Evolutionary conservation across 2,329 filamentous ascomycete species (phyloP).

Genomic region (Didymella lethalis): DNA sequence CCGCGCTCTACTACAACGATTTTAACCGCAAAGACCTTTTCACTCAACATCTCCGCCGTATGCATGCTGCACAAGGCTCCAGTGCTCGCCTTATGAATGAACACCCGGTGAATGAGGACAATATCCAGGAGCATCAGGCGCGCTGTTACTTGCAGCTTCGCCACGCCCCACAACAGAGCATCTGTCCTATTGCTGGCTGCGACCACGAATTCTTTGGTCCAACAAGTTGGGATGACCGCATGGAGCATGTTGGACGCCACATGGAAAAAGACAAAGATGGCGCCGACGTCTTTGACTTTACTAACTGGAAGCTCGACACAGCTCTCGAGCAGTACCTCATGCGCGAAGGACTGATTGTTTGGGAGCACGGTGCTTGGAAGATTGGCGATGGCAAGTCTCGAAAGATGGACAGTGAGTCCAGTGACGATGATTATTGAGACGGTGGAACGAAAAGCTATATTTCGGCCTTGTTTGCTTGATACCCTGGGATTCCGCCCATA

Average conservation of each 20-base stretch:
- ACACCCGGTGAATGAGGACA: slow-evolving; percentile 56
- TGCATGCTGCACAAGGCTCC: slow-evolving; percentile 69
- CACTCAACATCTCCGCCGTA: slow-evolving; percentile 84
- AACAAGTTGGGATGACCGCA: slow-evolving; percentile 77
- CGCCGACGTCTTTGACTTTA: slow-evolving; percentile 25
- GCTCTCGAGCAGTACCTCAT: slow-evolving; percentile 52
- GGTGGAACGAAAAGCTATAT: background rate
- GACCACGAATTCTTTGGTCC: slow-evolving; percentile 66
- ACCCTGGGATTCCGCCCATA: slow-evolving; percentile 9
- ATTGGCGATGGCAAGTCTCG: slow-evolving; percentile 45
- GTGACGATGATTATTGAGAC: slow-evolving; percentile 6
- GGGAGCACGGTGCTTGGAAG: slow-evolving; percentile 40
- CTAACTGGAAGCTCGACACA: slow-evolving; percentile 39
- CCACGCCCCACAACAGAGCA: slow-evolving; percentile 65
- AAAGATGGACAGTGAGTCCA: background rate
- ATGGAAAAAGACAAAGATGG: slow-evolving; percentile 65
- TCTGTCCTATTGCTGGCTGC: slow-evolving; percentile 69
- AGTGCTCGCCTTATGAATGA: slow-evolving; percentile 55
- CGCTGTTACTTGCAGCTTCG: slow-evolving; percentile 70
- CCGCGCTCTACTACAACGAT: slow-evolving; percentile 59
- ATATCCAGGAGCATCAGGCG: slow-evolving; percentile 64
- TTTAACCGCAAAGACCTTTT: slow-evolving; percentile 96
- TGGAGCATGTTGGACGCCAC: slow-evolving; percentile 88
- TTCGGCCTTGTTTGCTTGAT: slow-evolving; percentile 8
- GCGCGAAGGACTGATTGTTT: slow-evolving; percentile 49